Evolutionary conservation across 495 filamentous ascomycete species (phyloP).

Genomic region (Margaritispora aquatica): DNA sequence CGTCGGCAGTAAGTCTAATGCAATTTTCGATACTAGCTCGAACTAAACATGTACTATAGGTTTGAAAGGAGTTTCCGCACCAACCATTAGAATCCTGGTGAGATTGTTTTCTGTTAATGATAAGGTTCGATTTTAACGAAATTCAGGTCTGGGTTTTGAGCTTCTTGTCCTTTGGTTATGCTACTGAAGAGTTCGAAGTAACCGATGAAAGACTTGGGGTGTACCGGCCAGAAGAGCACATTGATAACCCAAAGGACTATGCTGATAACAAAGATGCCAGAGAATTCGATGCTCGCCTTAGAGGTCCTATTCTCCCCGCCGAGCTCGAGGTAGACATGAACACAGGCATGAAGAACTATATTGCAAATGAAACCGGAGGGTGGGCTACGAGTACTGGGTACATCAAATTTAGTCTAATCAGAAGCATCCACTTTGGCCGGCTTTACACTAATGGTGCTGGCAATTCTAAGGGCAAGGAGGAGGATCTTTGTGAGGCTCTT

Average conservation of each 20-base stretch:
- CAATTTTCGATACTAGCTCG: background rate
- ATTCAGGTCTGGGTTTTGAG: slow-evolving; percentile 44
- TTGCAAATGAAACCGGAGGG: slow-evolving; percentile 76
- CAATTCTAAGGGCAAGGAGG: slow-evolving; percentile 61
- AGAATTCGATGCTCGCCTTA: slow-evolving; percentile 74
- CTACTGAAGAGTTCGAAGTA: slow-evolving; percentile 88
- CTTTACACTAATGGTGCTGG: slow-evolving; percentile 70
- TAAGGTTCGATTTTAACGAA: background rate
- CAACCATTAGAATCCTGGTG: slow-evolving; percentile 82
- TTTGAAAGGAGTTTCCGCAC: slow-evolving; percentile 80
- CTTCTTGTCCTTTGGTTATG: slow-evolving; percentile 67
- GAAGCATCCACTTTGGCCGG: slow-evolving; percentile 85
- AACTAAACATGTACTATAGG: slow-evolving; percentile 21
- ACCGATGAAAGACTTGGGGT: slow-evolving; percentile 81
- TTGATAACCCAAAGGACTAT: slow-evolving; percentile 60
- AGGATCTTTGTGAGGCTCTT: slow-evolving; percentile 84
- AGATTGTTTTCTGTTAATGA: slow-evolving; percentile 8
- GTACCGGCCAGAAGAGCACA: slow-evolving; percentile 84
- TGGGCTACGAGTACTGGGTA: slow-evolving; percentile 84
- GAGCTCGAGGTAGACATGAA: slow-evolving; percentile 79
- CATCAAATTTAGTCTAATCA: slow-evolving; percentile 73
- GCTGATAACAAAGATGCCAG: slow-evolving; percentile 84
- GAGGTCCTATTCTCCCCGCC: slow-evolving; percentile 62
- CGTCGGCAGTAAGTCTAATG: slow-evolving; percentile 49
- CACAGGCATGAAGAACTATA: slow-evolving; percentile 99